Conservation (phyloP, 2,329 filamentous ascomycete genomes). For the Fusarium fujikuroi region DNA sequence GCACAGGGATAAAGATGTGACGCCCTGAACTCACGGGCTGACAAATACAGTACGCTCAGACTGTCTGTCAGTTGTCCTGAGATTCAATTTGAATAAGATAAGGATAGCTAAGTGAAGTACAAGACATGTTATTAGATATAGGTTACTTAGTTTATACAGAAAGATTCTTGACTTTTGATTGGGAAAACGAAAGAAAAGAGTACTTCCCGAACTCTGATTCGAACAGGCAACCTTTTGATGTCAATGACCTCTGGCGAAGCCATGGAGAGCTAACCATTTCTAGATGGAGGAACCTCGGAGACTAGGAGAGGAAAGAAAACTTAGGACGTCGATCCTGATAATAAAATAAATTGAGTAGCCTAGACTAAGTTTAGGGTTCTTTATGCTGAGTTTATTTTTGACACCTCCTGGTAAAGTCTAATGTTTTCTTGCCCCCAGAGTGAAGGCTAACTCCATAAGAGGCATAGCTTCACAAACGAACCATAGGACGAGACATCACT, state of each 20-base stretch:
- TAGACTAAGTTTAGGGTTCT: no score
- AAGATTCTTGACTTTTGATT: not conserved
- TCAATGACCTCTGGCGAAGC: not conserved
- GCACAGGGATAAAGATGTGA: constrained; percentile 26
- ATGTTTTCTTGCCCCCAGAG: no score
- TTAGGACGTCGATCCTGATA: no score
- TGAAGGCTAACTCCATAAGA: no score
- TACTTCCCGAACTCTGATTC: not conserved
- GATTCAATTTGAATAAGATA: not conserved
- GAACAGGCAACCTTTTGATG: not conserved
- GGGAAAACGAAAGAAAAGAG: not conserved
- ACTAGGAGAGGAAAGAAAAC: no score
- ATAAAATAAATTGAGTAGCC: no score
- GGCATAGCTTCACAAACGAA: not conserved
- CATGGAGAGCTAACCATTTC: not conserved
- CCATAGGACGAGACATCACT: not conserved
- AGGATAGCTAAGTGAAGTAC: not conserved
- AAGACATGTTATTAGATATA: not conserved
- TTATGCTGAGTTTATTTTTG: no score
- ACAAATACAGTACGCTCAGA: constrained; percentile 23
- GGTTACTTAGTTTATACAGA: not conserved
- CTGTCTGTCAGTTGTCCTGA: not conserved
- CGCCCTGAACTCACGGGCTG: constrained; percentile 17
- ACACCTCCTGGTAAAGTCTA: no score
- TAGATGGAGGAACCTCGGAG: no score